Evolutionary conservation across 768 basidiomycete species (phyloP).

Genomic region (Lactarius tabidus): DNA sequence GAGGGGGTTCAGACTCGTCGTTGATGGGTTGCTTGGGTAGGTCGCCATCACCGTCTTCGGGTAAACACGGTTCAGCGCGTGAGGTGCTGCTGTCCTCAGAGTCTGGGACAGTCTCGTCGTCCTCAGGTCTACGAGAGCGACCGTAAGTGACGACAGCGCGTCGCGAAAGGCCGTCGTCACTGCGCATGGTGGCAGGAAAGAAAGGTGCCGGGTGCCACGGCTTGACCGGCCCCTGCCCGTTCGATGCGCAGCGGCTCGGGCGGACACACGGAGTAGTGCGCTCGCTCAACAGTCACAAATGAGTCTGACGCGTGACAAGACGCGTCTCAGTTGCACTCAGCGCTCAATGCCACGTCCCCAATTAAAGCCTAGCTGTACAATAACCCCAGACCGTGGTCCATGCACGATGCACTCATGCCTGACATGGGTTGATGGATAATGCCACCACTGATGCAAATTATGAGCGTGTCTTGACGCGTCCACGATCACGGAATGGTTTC

Average conservation of each 20-base stretch:
- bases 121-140: conserved; percentile 12
- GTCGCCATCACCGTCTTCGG: conserved; percentile 6
- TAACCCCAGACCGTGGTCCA: background rate
- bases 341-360: background rate
- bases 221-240: conserved; percentile 11
- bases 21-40: background rate
- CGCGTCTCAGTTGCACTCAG: conserved; percentile 6
- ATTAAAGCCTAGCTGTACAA: background rate
- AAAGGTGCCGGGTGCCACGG: conserved; percentile 1
- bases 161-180: conserved; percentile 34
- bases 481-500: background rate
- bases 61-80: conserved; percentile 1
- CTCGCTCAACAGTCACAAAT: conserved; percentile 24
- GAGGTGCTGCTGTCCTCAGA: conserved; percentile 20
- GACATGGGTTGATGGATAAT: background rate
- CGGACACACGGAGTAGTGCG: background rate
- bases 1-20: conserved; percentile 3
- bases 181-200: conserved; percentile 14
- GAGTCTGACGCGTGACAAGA: conserved; percentile 22
- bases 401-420: background rate
- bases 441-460: background rate
- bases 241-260: background rate
- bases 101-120: conserved; percentile 25
- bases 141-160: conserved; percentile 25
- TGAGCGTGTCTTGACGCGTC: conserved; percentile 6